Conservation (phyloP, 768 basidiomycete species). For the Coprinopsis strossmayeri region DNA sequence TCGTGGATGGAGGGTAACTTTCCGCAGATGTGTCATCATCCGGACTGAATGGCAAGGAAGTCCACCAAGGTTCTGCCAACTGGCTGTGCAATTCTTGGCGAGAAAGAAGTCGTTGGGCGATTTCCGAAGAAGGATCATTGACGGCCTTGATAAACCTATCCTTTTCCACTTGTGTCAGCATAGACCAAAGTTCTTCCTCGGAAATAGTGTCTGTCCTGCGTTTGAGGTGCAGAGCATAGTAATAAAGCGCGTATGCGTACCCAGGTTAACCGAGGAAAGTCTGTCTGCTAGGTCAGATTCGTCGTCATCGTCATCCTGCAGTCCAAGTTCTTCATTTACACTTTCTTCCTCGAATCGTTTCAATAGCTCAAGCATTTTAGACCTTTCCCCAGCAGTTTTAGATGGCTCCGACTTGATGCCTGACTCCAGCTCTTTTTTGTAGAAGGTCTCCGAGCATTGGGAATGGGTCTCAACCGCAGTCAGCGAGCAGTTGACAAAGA, state of each 20-base stretch:
- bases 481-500: not conserved
- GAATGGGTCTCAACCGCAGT: slow-evolving; percentile 43
- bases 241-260: slow-evolving; percentile 29
- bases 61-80: slow-evolving; percentile 71
- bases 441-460: slow-evolving; percentile 78
- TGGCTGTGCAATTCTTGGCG: slow-evolving; percentile 47
- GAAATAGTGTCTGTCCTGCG: slow-evolving; percentile 42
- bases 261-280: slow-evolving; percentile 53
- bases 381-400: slow-evolving; percentile 49
- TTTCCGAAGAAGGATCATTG: slow-evolving; percentile 53
- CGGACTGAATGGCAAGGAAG: slow-evolving; percentile 7
- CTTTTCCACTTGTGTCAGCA: slow-evolving; percentile 55
- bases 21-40: slow-evolving; percentile 6
- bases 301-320: slow-evolving; percentile 31
- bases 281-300: slow-evolving; percentile 40
- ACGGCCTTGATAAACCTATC: slow-evolving; percentile 53
- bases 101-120: slow-evolving; percentile 53
- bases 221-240: not conserved
- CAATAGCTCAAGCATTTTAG: slow-evolving; percentile 63
- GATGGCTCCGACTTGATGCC: slow-evolving; percentile 54
- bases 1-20: slow-evolving; percentile 30
- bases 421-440: slow-evolving; percentile 63
- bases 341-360: slow-evolving; percentile 66
- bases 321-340: slow-evolving; percentile 26
- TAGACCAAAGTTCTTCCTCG: slow-evolving; percentile 51